Conservation (phyloP, 805 yeast genomes). For the Priceomyces castillae region DNA sequence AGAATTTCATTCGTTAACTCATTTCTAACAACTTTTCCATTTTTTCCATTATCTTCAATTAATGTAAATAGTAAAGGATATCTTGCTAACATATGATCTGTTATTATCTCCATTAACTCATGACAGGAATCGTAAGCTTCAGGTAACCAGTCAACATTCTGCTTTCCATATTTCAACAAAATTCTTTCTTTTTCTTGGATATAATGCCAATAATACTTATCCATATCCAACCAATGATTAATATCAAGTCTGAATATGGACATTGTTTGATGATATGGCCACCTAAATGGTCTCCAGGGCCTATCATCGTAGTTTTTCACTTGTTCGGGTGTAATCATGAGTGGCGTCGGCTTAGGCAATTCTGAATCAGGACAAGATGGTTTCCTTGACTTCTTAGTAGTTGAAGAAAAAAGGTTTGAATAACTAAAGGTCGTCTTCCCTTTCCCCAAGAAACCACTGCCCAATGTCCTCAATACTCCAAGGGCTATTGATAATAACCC, state of each 20-base stretch:
- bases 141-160: conserved; percentile 65
- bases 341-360: conserved; percentile 52
- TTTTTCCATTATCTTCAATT: conserved; percentile 34
- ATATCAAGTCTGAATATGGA: conserved; percentile 67
- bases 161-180: conserved; percentile 54
- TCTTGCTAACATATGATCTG: conserved; percentile 56
- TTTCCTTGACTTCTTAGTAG: conserved; percentile 8
- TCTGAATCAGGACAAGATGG: conserved; percentile 10
- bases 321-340: conserved; percentile 64
- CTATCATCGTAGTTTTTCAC: conserved; percentile 65
- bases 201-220: conserved; percentile 67
- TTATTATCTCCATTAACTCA: conserved; percentile 63
- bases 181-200: conserved; percentile 61
- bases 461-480: neutral
- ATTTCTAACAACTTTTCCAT: conserved; percentile 54
- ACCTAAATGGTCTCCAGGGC: conserved; percentile 79
- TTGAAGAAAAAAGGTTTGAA: conserved; percentile 11
- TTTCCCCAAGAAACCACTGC: neutral
- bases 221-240: conserved; percentile 80
- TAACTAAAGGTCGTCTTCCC: neutral
- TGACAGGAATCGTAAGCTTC: conserved; percentile 58
- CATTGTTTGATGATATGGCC: conserved; percentile 83
- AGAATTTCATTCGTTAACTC: conserved; percentile 60
- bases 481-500: neutral
- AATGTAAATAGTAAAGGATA: conserved; percentile 62